Evolutionary conservation across 805 yeast genomes (phyloP).

Genomic region (Kodamaea nitidulidarum): DNA sequence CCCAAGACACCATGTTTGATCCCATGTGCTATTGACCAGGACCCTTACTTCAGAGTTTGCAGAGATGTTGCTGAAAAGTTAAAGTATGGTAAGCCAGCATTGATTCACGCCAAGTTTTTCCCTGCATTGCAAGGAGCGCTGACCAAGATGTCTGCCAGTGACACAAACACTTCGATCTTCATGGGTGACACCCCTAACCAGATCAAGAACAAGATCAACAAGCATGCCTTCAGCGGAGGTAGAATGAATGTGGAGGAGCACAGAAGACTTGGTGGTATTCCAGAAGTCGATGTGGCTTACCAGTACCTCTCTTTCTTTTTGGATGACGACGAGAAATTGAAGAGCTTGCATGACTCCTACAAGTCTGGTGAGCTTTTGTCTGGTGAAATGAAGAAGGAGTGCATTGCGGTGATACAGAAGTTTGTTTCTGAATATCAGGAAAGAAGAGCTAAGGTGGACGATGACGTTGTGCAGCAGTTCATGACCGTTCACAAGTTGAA

Average conservation of each 20-base stretch:
- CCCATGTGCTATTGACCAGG: conserved; percentile 99
- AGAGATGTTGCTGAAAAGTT: conserved; percentile 96
- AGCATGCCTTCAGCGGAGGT: conserved; percentile 96
- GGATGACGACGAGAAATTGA: conserved; percentile 80
- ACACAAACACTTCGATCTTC: conserved; percentile 84
- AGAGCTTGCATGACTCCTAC: conserved; percentile 59
- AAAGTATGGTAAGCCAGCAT: conserved; percentile 84
- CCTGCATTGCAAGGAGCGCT: conserved; percentile 97
- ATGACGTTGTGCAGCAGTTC: conserved; percentile 56
- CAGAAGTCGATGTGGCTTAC: conserved; percentile 92
- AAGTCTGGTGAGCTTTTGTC: conserved; percentile 77
- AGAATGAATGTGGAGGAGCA: conserved; percentile 84
- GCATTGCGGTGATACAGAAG: conserved; percentile 75
- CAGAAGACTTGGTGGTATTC: conserved; percentile 84
- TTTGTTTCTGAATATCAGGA: conserved; percentile 82
- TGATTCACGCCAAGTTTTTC: conserved; percentile 92
- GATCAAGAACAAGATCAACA: conserved; percentile 90
- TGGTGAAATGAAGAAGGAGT: conserved; percentile 88
- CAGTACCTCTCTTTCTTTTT: conserved; percentile 88
- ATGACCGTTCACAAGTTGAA: conserved; percentile 83
- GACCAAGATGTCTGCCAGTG: conserved; percentile 95
- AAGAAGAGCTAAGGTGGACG: conserved; percentile 62
- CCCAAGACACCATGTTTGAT: conserved; percentile 91
- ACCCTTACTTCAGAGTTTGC: conserved; percentile 95
- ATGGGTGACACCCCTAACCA: conserved; percentile 93